Base-by-base conservation (phyloP, 176 grass and related monocot species). In the Hyparrhenia diplandra region DNA sequence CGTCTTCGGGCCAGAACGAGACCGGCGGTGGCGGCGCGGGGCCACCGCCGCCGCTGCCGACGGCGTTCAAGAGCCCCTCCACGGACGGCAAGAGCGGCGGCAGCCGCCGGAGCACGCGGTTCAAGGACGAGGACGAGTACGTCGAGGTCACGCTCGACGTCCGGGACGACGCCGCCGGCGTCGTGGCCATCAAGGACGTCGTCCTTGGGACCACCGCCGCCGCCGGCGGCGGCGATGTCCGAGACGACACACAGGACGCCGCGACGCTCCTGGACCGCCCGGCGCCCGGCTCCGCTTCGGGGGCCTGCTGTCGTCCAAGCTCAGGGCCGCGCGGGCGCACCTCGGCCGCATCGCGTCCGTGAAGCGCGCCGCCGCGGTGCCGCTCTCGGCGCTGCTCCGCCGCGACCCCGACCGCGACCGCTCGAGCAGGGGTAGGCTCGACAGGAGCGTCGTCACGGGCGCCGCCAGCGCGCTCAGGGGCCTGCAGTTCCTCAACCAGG, bases 101-200 rank as follows among this genome's bases (percentile, higher is more conserved):
- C 1, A 86, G 74, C 87, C 84, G 88, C 55, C 85, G 88, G 83
- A 88, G 43, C 71, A 80, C 91, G 67, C 69, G 92, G 82, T 91
- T 95, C 80, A 91, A 92, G 82, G 92, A 91, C 24, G 89, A 89
- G 46, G 87, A 95, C 16, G 85, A 88, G 84, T 93, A 91, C 81
- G 82, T 95, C 3, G 92, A 99, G 90, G 82, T 99, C 54, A 95
- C 90, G 23, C 64, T 99, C n/a, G 90, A 95, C 70, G 74, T 95
- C 41, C 47, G 74, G 6, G 84, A 54, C n/a, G 80, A 49, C 27
- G 75, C 35, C 27, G 75, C 35, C 27, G 69, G 23, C 63, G 87
- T 42, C 5, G 82, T 98, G 35, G 43, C 74, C 83, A 54, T 91
- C 73, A 64, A 66, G 71, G 21, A 11, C 34, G 80, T 47, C 74